Evolutionary conservation across 345 rosid genomes (phyloP).

Genomic region (Aegle marmelos): DNA sequence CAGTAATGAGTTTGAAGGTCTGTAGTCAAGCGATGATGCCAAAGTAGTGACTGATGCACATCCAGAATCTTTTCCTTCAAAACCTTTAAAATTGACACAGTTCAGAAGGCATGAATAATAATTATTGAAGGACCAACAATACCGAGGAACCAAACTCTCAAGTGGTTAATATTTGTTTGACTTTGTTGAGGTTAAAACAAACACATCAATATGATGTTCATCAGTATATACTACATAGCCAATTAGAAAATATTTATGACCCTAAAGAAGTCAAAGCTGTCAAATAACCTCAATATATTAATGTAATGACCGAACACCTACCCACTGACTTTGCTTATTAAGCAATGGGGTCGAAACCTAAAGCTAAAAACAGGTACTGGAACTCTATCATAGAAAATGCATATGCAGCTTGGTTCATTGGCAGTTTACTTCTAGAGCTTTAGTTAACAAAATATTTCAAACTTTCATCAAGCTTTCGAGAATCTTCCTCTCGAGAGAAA

Average conservation of each 20-base stretch:
- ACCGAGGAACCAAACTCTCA: background rate
- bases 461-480: background rate
- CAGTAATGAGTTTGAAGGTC: slow-evolving; percentile 63
- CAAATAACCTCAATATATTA: background rate
- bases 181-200: background rate
- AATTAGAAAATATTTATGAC: background rate
- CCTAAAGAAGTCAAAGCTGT: too few species aligned
- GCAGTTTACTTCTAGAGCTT: background rate
- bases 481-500: background rate
- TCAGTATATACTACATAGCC: background rate
- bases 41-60: slow-evolving; percentile 62
- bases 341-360: background rate
- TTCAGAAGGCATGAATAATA: slow-evolving; percentile 11
- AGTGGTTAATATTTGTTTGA: background rate
- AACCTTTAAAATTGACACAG: slow-evolving; percentile 34
- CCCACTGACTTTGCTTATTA: background rate
- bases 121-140: background rate
- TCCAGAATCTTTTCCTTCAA: slow-evolving; percentile 61
- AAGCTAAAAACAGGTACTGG: background rate
- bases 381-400: background rate
- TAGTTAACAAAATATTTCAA: background rate
- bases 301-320: background rate
- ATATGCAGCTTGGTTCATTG: background rate
- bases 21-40: slow-evolving; percentile 78
- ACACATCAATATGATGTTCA: background rate